Evolutionary conservation across 2,329 filamentous ascomycete species (phyloP).

Genomic region (Aureobasidium sp.): DNA sequence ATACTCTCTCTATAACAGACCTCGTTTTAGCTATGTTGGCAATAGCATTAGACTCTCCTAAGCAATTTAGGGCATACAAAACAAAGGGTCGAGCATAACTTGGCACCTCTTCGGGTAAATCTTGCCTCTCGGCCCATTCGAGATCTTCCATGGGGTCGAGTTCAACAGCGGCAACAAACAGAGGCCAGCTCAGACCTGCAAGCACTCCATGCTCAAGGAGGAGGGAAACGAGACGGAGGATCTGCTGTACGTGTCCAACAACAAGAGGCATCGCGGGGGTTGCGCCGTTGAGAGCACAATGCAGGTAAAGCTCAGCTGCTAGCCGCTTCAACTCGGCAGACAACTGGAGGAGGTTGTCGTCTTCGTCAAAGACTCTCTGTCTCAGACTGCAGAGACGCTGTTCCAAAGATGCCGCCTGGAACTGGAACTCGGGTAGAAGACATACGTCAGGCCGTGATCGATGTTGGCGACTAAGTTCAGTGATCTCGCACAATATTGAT

Average conservation of each 20-base stretch:
- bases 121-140: slow-evolving; percentile 19
- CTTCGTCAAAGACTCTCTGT: slow-evolving; percentile 25
- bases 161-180: slow-evolving; percentile 37
- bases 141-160: slow-evolving; percentile 29
- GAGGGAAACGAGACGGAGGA: slow-evolving; percentile 27
- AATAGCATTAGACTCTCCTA: slow-evolving; percentile 34
- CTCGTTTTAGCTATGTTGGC: slow-evolving; percentile 38
- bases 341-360: slow-evolving; percentile 26
- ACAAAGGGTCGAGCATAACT: slow-evolving; percentile 31
- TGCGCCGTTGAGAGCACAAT: slow-evolving; percentile 37
- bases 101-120: slow-evolving; percentile 15
- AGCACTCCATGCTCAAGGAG: slow-evolving; percentile 26
- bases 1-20: slow-evolving; percentile 40
- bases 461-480: slow-evolving; percentile 35
- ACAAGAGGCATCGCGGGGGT: slow-evolving; percentile 30
- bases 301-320: slow-evolving; percentile 37
- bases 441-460: slow-evolving; percentile 20
- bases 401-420: slow-evolving; percentile 29
- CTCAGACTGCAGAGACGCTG: slow-evolving; percentile 25
- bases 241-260: slow-evolving; percentile 21
- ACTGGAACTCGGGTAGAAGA: slow-evolving; percentile 20
- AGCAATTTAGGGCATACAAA: slow-evolving; percentile 30
- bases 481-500: slow-evolving; percentile 38
- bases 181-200: slow-evolving; percentile 33
- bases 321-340: slow-evolving; percentile 36